Evolutionary conservation across 2,329 filamentous ascomycete species (phyloP).

Genomic region (Colletotrichum plurivorum): DNA sequence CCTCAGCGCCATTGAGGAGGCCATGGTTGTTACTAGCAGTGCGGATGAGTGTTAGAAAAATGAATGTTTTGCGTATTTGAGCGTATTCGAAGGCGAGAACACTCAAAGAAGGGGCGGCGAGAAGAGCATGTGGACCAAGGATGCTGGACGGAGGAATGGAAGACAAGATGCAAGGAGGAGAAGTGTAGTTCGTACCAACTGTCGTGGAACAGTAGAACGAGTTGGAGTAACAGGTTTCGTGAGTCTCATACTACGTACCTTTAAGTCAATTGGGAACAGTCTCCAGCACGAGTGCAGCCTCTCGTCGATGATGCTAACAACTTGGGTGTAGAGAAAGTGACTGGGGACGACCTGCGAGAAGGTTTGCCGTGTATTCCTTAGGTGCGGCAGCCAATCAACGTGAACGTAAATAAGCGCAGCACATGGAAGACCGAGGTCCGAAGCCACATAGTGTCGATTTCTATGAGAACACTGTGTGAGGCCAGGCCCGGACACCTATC

Average conservation of each 20-base stretch:
- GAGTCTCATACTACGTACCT: slow-evolving; percentile 3
- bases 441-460: slow-evolving; percentile 5
- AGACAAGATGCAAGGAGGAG: background rate
- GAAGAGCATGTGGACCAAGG: slow-evolving; percentile 9
- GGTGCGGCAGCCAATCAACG: slow-evolving; percentile 10
- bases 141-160: slow-evolving; percentile 5
- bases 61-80: background rate
- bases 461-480: background rate
- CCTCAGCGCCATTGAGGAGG: slow-evolving; percentile 76
- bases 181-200: slow-evolving; percentile 16
- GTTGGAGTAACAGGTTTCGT: background rate
- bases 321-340: slow-evolving; percentile 23
- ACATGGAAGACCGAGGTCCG: slow-evolving; percentile 9
- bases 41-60: slow-evolving; percentile 13
- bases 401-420: background rate
- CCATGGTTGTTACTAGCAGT: slow-evolving; percentile 57
- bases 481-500: background rate
- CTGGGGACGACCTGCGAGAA: slow-evolving; percentile 16
- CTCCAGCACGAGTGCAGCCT: slow-evolving; percentile 38
- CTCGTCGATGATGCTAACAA: slow-evolving; percentile 31
- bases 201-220: slow-evolving; percentile 25
- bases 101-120: background rate
- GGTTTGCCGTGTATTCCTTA: background rate
- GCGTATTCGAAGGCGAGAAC: background rate
- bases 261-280: slow-evolving; percentile 31